Evolutionary conservation across 2,329 filamentous ascomycete genomes (phyloP).

Genomic region (Neofusicoccum sp.): DNA sequence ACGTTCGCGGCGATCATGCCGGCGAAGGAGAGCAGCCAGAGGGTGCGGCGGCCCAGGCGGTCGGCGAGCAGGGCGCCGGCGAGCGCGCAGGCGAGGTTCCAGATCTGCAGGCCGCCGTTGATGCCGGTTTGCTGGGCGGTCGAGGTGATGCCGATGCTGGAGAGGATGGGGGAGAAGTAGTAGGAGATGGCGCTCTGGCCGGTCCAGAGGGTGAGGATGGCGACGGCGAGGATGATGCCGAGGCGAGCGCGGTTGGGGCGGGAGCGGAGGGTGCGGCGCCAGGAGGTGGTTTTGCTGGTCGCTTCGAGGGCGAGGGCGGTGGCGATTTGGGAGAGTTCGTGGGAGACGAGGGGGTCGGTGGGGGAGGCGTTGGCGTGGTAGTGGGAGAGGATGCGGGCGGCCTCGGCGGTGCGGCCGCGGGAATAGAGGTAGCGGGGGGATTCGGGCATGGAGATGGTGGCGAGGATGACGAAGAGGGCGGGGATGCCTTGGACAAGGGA

Average conservation of each 20-base stretch:
- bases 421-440: conserved; percentile 58
- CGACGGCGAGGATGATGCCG: conserved; percentile 38
- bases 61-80: conserved; percentile 42
- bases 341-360: background rate
- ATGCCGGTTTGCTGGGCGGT: conserved; percentile 37
- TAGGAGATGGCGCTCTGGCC: conserved; percentile 42
- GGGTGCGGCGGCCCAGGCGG: conserved; percentile 41
- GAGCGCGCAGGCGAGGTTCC: conserved; percentile 39
- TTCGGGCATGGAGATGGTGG: conserved; percentile 49
- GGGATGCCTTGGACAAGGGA: conserved; percentile 53
- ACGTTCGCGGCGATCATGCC: conserved; percentile 48
- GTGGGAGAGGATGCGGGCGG: conserved; percentile 51
- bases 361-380: conserved; percentile 51
- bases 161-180: conserved; percentile 37
- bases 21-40: conserved; percentile 43
- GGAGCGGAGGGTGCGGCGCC: conserved; percentile 27
- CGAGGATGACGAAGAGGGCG: conserved; percentile 36
- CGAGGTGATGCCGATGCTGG: conserved; percentile 38
- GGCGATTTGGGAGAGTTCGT: background rate
- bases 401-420: conserved; percentile 53
- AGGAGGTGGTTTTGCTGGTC: background rate
- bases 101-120: conserved; percentile 40
- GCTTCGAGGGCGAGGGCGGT: background rate
- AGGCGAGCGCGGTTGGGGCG: conserved; percentile 39
- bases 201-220: conserved; percentile 39